Base-by-base conservation (phyloP, 768 basidiomycete species). In the Lyophyllum semitale region DNA sequence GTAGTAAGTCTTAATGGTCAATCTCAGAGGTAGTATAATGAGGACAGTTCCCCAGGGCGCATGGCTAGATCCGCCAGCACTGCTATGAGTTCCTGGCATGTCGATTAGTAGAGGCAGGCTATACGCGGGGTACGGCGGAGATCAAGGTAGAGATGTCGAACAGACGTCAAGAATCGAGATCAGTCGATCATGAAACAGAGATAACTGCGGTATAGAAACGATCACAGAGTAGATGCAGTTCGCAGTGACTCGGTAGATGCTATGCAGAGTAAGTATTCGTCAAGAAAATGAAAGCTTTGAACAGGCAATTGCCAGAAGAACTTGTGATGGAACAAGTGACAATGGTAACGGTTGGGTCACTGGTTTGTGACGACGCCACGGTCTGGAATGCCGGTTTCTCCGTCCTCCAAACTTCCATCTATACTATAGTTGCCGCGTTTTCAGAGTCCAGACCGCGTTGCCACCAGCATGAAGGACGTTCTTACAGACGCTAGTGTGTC, bases 401-500 rank as follows among this genome's bases (percentile, higher is more conserved):
- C 38, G 7, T 40, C 11, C 5, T 30, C 29, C 29, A 6, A 11
- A 6, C 15, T 40, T 40, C 15, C 6, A 40, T 40, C 29, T 30
- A 18, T n/a, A n/a, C n/a, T n/a, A n/a, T n/a, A 38, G 4, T 38
- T 4, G 17, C 37, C 37, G 37, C 37, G 37, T 38, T 38, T 38
- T 18, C 37, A 38, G 37, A 38, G 37, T 38, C 37, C 37, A 38
- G 37, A 44, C 43, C 43, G 17, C 17, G 6, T 8, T 35, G 35
- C 32, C 35, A n/a, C 32, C 32, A 32, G 30, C 25, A 61, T 64
- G 63, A 64, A 62, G 67, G 75, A 87, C 59, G 73, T 74, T 26
- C 68, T 87, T 52, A 78, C 75, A 60, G 84, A 89, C 68, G 87
- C 88, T 12, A 90, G 88, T 88, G 69, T 65, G 85, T 79, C 15